Percentiles rank a stretch among this genome's conserved stretches.
phyloP scores from a whole-genome alignment of 345 rosid species.

The Bruguiera sexangula region DNA sequence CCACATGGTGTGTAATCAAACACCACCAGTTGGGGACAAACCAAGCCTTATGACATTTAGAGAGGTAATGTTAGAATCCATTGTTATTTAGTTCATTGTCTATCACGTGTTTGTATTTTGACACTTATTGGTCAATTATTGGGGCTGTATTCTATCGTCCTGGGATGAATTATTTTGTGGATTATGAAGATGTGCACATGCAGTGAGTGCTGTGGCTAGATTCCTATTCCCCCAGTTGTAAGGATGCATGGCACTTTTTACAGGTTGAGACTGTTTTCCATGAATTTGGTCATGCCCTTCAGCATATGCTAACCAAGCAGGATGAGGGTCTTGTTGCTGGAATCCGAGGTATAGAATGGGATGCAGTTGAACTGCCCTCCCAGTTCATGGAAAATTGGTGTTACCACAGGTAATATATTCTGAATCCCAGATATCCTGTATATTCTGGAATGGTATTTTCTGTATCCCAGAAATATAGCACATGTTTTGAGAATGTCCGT shows the following conservation, averaged over 20 bases:
- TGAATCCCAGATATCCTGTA: background rate
- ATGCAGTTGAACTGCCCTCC: conserved; percentile 90
- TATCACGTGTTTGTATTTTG: background rate
- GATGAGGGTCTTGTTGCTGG: conserved; percentile 95
- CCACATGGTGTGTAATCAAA: conserved; percentile 95
- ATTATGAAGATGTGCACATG: background rate
- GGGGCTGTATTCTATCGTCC: background rate
- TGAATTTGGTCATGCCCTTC: conserved; percentile 97
- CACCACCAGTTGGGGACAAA: conserved; percentile 85
- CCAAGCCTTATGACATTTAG: conserved; percentile 94
- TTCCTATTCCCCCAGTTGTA: background rate
- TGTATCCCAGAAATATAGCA: too few relatives aligned
- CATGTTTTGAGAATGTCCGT: too few relatives aligned
- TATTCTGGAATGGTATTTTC: too few relatives aligned
- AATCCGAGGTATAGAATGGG: conserved; percentile 86
- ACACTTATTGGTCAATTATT: background rate
- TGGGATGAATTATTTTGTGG: background rate
- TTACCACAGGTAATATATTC: conserved; percentile 66
- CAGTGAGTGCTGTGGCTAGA: conserved; percentile 7
- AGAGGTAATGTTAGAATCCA: conserved; percentile 48
- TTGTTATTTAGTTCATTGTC: too few relatives aligned
- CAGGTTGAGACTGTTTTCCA: conserved; percentile 96
- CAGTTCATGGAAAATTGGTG: conserved; percentile 99
- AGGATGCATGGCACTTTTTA: conserved; percentile 12
- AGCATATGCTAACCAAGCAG: conserved; percentile 87